Base-by-base conservation (phyloP, 495 filamentous ascomycete species). In the Penicillium alfredii region DNA sequence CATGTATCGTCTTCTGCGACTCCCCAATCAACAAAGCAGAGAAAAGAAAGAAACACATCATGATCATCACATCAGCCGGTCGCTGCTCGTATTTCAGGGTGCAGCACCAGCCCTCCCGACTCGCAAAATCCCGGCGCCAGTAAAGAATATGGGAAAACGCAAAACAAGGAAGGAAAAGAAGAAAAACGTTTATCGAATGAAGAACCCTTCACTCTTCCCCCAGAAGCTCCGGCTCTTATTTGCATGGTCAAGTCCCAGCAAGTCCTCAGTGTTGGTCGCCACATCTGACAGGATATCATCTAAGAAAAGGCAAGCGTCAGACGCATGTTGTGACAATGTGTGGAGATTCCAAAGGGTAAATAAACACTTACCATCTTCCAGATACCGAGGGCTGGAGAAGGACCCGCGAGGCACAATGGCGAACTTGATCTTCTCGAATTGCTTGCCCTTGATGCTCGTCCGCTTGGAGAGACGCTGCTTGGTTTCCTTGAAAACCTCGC, bases 361-460 rank as follows among this genome's bases (percentile, higher is more conserved):
- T n/a, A n/a, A 9, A 1, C 20, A 57, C 79, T 73, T 67, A 94
- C 92, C 88, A 68, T 97, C 92, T 44, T 76, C 76, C 37, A 99
- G 68, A 67, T 94, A 95, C 36, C 76, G 69, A 4, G 89, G 82
- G 49, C 74, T 83, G 12, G 82, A 77, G 60, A 82, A 93, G 16
- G 72, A 60, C 16, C 71, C 59, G 35, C 83, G 74, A 42, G 77
- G 76, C 5, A 96, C 72, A 28, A 95, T 63, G 4, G 88, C 86
- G 68, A 99, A 96, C 62, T 89, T 95, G 58, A 97, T 88, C 71
- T 96, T 99, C 61, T 99, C 92, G 45, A 97, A 92, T 38, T 86
- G 86, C 69, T 97, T 97, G 45, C 92, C 92, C 66, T 95, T 97
- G 58, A 99, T 79, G 8, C 88, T 88, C 2, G 85, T 94, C 31